Evolutionary conservation across 2,329 filamentous ascomycete genomes (phyloP).

Genomic region (Colletotrichum sp.): DNA sequence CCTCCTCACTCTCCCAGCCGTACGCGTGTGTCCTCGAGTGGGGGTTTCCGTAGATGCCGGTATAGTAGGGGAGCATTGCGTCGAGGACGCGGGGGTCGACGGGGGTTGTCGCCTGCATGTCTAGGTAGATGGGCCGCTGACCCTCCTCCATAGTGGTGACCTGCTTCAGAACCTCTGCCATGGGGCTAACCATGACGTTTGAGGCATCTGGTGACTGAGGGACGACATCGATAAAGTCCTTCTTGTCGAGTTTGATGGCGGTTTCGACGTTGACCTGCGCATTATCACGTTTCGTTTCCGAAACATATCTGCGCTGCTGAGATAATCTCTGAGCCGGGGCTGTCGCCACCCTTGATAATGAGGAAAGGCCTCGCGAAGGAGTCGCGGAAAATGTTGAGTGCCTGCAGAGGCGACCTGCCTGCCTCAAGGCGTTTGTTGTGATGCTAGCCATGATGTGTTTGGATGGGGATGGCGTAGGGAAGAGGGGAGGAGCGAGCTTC

Average conservation of each 20-base stretch:
- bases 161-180: constrained; percentile 86
- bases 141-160: constrained; percentile 94
- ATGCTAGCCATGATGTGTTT: constrained; percentile 63
- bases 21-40: constrained; percentile 98
- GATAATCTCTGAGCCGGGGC: constrained; percentile 28
- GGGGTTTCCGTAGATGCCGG: constrained; percentile 93
- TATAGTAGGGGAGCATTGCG: constrained; percentile 94
- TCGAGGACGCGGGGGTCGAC: constrained; percentile 94
- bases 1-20: constrained; percentile 97
- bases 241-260: constrained; percentile 85
- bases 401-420: constrained; percentile 68
- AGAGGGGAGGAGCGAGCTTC: constrained; percentile 19
- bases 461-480: constrained; percentile 22
- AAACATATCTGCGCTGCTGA: constrained; percentile 74
- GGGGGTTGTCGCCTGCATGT: constrained; percentile 97
- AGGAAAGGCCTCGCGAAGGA: constrained; percentile 36
- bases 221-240: constrained; percentile 73
- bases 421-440: constrained; percentile 74
- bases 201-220: constrained; percentile 46
- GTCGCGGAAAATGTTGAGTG: constrained; percentile 41
- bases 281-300: constrained; percentile 78
- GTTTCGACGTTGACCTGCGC: constrained; percentile 84
- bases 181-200: constrained; percentile 79
- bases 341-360: constrained; percentile 36
- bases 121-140: constrained; percentile 92